These are phyloP conservation scores for Monosporascus cannonballus DNA, from an alignment of 2,329 filamentous ascomycete species.

Conservation along the genomic window DNA sequence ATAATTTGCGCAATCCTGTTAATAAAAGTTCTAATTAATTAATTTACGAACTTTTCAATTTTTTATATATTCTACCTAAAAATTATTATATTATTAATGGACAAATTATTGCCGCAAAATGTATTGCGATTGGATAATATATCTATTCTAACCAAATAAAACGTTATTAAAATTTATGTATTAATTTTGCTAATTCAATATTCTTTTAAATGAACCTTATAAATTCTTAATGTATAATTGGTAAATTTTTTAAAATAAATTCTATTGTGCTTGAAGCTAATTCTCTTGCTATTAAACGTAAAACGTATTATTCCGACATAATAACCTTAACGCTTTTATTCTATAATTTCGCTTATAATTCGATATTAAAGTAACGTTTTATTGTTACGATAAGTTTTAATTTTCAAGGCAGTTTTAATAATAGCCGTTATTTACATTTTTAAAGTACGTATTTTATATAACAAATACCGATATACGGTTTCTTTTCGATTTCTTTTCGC, in stretches of 20 bases:
- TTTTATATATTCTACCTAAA: background rate
- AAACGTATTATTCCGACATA: too few relatives aligned
- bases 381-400: background rate
- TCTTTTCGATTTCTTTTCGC: too few relatives aligned
- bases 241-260: too few relatives aligned
- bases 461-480: too few relatives aligned
- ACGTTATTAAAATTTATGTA: background rate
- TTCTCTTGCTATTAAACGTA: too few relatives aligned
- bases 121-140: background rate
- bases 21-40: background rate
- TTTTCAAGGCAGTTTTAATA: background rate
- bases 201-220: too few relatives aligned
- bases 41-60: too few relatives aligned
- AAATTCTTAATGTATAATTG: too few relatives aligned
- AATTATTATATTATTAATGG: background rate
- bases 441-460: background rate
- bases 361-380: background rate
- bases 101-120: background rate
- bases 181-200: too few relatives aligned
- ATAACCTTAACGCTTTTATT: background rate
- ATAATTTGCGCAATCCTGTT: background rate
- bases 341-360: background rate
- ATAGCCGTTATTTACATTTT: background rate
- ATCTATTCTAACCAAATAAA: background rate
- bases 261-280: too few relatives aligned